These are phyloP conservation scores for Salvia splendens DNA, from an alignment of 257 asterid species.

Conservation along the genomic window DNA sequence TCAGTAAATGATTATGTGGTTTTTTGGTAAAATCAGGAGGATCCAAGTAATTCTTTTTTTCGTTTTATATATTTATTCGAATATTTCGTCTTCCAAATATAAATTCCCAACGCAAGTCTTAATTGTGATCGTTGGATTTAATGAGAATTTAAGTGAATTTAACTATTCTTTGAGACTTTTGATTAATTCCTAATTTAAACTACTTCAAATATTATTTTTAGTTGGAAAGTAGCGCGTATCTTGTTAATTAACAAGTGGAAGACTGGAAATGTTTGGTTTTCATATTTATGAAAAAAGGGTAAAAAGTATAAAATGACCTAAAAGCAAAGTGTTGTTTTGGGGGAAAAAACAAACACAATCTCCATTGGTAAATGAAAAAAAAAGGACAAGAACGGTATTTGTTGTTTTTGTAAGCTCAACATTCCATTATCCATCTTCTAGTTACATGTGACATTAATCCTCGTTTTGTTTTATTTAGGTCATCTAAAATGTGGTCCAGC, in stretches of 20 bases:
- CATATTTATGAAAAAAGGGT: too few relatives aligned
- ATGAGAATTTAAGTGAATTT: conserved; percentile 9
- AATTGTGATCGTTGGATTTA: conserved; percentile 1
- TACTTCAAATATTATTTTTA: not conserved
- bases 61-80: conserved; percentile 1
- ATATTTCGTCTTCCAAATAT: not conserved
- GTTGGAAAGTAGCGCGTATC: conserved; percentile 22
- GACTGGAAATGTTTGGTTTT: conserved; percentile 5
- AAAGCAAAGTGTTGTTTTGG: too few relatives aligned
- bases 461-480: conserved; percentile 37
- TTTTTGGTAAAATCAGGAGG: conserved; percentile 16
- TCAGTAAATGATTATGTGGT: too few relatives aligned
- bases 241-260: conserved; percentile 17
- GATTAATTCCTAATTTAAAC: conserved; percentile 1
- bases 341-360: not conserved
- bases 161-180: conserved; percentile 23
- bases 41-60: conserved; percentile 22
- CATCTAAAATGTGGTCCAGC: conserved; percentile 34
- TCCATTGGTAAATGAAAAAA: conserved; percentile 17
- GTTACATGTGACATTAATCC: conserved; percentile 43
- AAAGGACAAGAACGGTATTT: conserved; percentile 21
- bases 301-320: too few relatives aligned
- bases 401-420: conserved; percentile 33
- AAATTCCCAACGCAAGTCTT: too few relatives aligned
- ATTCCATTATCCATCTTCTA: conserved; percentile 40